phyloP scores from a whole-genome alignment of 2,329 filamentous ascomycete genomes.

The Ophiostoma himal-ulmi region DNA sequence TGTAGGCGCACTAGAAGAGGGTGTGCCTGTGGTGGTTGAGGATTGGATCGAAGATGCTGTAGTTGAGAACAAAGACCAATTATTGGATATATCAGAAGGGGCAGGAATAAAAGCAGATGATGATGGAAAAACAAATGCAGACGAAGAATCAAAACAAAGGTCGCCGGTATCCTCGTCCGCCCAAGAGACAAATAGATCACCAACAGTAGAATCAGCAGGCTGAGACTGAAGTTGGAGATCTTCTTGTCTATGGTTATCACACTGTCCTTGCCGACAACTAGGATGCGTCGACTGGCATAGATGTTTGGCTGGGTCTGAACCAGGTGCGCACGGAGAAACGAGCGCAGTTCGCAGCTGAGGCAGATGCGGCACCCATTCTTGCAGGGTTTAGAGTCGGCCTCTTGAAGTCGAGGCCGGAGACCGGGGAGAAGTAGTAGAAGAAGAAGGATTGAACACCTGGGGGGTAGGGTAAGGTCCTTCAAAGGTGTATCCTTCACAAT shows the following conservation, averaged over 20 bases:
- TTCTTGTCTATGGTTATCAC: slow-evolving; percentile 9
- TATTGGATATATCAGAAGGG: neutral
- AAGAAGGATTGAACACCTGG: neutral
- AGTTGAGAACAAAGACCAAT: neutral
- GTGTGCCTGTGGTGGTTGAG: neutral
- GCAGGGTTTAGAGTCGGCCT: slow-evolving; percentile 26
- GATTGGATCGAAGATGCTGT: neutral
- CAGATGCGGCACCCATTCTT: slow-evolving; percentile 25
- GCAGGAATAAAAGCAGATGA: neutral
- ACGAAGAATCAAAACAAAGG: slow-evolving; percentile 17
- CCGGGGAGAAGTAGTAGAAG: neutral
- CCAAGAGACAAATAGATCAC: slow-evolving; percentile 16
- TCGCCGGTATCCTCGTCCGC: slow-evolving; percentile 14
- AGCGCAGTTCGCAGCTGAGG: slow-evolving; percentile 14
- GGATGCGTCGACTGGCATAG: slow-evolving; percentile 20
- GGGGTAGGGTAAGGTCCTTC: neutral
- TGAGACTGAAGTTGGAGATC: neutral
- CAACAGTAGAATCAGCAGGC: neutral
- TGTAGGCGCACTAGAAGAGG: neutral
- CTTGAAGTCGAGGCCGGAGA: slow-evolving; percentile 21
- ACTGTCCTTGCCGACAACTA: slow-evolving; percentile 18
- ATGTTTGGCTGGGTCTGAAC: slow-evolving; percentile 21
- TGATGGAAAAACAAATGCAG: slow-evolving; percentile 15
- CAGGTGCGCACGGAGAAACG: slow-evolving; percentile 16
- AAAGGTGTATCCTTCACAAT: neutral